These are phyloP conservation scores for Colletotrichum cuscutae DNA, from an alignment of 2,329 filamentous ascomycete species.

Conservation along the genomic window DNA sequence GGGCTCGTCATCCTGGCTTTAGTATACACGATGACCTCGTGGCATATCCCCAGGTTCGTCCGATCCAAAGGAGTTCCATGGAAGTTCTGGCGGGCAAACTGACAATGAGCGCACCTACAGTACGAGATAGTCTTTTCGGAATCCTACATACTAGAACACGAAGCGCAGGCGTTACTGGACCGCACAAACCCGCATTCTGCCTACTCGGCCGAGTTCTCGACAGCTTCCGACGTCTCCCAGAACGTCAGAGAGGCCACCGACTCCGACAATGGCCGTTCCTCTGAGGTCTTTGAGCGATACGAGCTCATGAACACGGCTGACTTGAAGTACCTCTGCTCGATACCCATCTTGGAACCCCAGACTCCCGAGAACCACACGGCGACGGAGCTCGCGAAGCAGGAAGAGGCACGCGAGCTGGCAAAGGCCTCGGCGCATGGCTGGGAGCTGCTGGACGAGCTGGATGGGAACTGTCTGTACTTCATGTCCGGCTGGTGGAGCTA, in stretches of 20 bases:
- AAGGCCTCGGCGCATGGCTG: constrained; percentile 82
- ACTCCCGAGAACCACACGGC: constrained; percentile 71
- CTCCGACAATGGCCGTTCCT: constrained; percentile 40
- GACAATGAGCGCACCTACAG: constrained; percentile 52
- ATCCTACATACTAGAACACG: constrained; percentile 75
- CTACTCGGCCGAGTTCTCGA: constrained; percentile 51
- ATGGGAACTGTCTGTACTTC: constrained; percentile 83
- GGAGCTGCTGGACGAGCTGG: constrained; percentile 81
- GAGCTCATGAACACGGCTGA: constrained; percentile 79
- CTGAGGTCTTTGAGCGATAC: constrained; percentile 62
- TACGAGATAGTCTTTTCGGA: constrained; percentile 84
- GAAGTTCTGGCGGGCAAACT: background rate
- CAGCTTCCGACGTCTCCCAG: constrained; percentile 52
- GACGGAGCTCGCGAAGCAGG: constrained; percentile 74
- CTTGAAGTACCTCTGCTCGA: constrained; percentile 83
- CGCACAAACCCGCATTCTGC: constrained; percentile 47
- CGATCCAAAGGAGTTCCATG: constrained; percentile 36
- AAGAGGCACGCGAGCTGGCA: constrained; percentile 82
- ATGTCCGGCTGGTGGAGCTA: constrained; percentile 96
- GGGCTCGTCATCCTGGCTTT: constrained; percentile 69
- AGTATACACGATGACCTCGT: constrained; percentile 90
- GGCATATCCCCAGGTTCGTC: constrained; percentile 82
- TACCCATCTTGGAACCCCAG: constrained; percentile 74
- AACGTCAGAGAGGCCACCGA: constrained; percentile 47
- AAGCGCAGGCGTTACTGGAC: constrained; percentile 72